Conservation (phyloP, 2,329 filamentous ascomycete species). For the Cladosporium halotolerans region DNA sequence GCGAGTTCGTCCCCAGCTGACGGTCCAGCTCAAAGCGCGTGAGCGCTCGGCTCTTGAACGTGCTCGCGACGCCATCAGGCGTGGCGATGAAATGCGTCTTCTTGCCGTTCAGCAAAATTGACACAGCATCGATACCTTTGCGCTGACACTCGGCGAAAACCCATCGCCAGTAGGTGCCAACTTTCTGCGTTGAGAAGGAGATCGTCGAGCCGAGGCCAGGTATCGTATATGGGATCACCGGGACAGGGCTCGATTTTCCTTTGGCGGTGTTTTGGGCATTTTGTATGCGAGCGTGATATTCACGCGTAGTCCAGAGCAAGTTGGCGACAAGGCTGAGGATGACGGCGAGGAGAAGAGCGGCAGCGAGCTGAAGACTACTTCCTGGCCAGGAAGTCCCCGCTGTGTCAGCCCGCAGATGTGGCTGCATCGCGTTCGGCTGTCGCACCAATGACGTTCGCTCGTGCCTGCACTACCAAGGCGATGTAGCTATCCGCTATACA, state of each 20-base stretch:
- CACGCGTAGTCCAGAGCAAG: conserved; percentile 2
- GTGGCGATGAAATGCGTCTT: conserved; percentile 18
- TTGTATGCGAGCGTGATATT: neutral
- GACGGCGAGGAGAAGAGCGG: conserved; percentile 1
- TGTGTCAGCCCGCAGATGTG: neutral
- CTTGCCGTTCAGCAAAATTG: conserved; percentile 17
- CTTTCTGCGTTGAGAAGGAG: conserved; percentile 17
- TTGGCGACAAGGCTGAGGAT: conserved; percentile 5
- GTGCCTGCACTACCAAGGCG: neutral
- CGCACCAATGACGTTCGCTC: too few relatives aligned
- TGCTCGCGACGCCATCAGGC: conserved; percentile 15
- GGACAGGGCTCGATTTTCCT: conserved; percentile 2
- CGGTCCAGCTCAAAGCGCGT: conserved; percentile 16
- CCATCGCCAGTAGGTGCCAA: conserved; percentile 18
- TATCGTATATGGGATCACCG: conserved; percentile 17
- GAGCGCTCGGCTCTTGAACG: conserved; percentile 15
- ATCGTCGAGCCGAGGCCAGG: conserved; percentile 19
- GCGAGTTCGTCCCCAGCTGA: conserved; percentile 15
- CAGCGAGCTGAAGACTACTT: neutral
- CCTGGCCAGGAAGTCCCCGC: neutral
- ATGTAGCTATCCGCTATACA: neutral
- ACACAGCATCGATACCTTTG: conserved; percentile 13
- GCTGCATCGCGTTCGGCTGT: neutral
- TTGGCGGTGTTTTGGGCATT: neutral
- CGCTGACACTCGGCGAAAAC: conserved; percentile 4